Conservation (phyloP, 257 asterid genomes). For the Solanum ossicruentum region DNA sequence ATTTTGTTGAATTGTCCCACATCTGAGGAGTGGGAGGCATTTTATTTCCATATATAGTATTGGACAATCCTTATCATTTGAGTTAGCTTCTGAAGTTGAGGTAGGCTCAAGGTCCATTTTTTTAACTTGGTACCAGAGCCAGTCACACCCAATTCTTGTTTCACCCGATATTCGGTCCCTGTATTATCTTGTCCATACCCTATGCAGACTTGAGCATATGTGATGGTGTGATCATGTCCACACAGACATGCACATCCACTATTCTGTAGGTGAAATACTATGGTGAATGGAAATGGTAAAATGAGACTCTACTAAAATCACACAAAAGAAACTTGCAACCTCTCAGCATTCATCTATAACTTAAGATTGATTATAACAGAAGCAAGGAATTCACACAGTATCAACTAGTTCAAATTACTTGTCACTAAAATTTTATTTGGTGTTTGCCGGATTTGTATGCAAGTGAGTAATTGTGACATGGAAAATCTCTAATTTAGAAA, state of each 20-base stretch:
- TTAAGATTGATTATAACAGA: not conserved
- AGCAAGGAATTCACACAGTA: not conserved
- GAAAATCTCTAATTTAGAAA: not conserved
- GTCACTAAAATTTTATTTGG: not conserved
- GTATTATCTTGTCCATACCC: not conserved
- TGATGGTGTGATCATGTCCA: not conserved
- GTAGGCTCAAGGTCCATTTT: not conserved
- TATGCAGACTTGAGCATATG: not conserved
- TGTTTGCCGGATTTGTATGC: not conserved
- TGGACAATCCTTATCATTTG: not conserved
- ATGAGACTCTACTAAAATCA: not conserved
- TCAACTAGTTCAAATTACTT: not conserved
- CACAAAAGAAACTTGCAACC: not conserved
- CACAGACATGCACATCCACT: not conserved
- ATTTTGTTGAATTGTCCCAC: not conserved
- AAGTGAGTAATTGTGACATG: not conserved
- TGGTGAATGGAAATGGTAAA: not conserved
- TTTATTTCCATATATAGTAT: not conserved
- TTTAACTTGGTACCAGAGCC: not conserved
- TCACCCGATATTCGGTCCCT: not conserved
- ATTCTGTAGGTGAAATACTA: not conserved
- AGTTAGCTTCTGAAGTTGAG: not conserved
- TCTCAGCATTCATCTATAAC: not conserved
- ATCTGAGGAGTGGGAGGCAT: not conserved
- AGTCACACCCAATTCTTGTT: not conserved